Evolutionary conservation across 257 asterid species (phyloP).

Genomic region (Fraxinus excelsior): DNA sequence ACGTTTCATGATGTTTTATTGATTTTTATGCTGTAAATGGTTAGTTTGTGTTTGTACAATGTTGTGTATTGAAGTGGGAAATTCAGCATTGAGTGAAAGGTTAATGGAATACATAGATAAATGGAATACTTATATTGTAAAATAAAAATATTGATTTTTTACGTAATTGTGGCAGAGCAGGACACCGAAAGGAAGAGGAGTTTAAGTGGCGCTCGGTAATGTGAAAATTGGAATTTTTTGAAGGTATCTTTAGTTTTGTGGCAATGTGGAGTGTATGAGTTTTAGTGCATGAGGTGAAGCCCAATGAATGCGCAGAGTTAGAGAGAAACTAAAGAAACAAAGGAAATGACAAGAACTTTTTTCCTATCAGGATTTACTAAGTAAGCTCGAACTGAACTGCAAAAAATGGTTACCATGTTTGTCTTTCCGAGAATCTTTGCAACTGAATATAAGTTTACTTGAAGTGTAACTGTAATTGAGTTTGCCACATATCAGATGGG

Average conservation of each 20-base stretch:
- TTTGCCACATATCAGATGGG: background rate
- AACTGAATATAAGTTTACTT: background rate
- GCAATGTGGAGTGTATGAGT: background rate
- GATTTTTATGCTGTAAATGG: background rate
- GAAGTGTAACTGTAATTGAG: background rate
- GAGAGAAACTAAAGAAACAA: background rate
- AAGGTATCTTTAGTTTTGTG: background rate
- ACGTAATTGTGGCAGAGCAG: background rate
- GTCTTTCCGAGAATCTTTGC: background rate
- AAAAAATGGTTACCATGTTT: background rate
- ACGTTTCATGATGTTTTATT: conserved; percentile 10
- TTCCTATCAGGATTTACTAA: background rate
- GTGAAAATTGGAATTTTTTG: background rate
- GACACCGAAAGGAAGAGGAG: background rate
- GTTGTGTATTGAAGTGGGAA: background rate
- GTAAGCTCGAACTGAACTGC: background rate
- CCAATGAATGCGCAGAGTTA: background rate
- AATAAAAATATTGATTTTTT: background rate
- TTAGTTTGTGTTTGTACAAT: background rate
- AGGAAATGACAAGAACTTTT: background rate
- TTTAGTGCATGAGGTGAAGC: background rate
- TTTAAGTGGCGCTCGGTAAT: background rate
- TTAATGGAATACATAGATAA: background rate
- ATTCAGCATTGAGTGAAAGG: background rate
- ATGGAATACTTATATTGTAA: background rate